These are phyloP conservation scores for Acacia crassicarpa DNA, from an alignment of 306 rosid species.

Conservation along the genomic window DNA sequence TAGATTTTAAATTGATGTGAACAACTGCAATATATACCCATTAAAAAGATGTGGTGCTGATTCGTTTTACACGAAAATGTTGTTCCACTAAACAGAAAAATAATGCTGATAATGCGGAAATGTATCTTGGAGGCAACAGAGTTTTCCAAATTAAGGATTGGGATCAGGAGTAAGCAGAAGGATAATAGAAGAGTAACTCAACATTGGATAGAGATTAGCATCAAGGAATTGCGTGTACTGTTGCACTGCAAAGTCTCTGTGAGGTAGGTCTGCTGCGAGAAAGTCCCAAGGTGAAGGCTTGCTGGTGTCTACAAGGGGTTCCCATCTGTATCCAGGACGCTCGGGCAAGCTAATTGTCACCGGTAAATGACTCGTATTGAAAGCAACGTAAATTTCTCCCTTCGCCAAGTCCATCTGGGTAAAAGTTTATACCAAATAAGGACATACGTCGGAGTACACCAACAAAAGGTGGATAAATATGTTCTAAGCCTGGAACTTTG, in stretches of 20 bases:
- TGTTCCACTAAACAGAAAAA: neutral
- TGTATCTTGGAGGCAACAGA: slow-evolving; percentile 6
- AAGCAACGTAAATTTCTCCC: slow-evolving; percentile 82
- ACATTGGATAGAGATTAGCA: slow-evolving; percentile 83
- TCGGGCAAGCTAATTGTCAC: slow-evolving; percentile 67
- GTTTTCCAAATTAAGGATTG: slow-evolving; percentile 36
- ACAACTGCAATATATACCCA: neutral
- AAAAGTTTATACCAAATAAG: slow-evolving; percentile 33
- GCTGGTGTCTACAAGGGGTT: slow-evolving; percentile 84
- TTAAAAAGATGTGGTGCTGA: neutral
- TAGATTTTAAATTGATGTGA: neutral
- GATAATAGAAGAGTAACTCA: slow-evolving; percentile 90
- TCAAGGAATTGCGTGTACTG: slow-evolving; percentile 90
- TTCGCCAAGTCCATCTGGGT: slow-evolving; percentile 76
- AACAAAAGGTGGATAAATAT: neutral
- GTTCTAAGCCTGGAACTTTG: neutral
- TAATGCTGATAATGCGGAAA: neutral
- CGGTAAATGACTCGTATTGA: slow-evolving; percentile 82
- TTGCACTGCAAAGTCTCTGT: slow-evolving; percentile 59
- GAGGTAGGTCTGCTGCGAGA: slow-evolving; percentile 62
- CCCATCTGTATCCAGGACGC: slow-evolving; percentile 86
- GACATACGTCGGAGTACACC: neutral
- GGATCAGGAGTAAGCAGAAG: slow-evolving; percentile 60
- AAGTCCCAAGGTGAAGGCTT: slow-evolving; percentile 79
- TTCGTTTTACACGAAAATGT: neutral